These are phyloP conservation scores for Asterella californica DNA, from an alignment of 225 moss, liverwort and hornwort species.

Conservation along the genomic window DNA sequence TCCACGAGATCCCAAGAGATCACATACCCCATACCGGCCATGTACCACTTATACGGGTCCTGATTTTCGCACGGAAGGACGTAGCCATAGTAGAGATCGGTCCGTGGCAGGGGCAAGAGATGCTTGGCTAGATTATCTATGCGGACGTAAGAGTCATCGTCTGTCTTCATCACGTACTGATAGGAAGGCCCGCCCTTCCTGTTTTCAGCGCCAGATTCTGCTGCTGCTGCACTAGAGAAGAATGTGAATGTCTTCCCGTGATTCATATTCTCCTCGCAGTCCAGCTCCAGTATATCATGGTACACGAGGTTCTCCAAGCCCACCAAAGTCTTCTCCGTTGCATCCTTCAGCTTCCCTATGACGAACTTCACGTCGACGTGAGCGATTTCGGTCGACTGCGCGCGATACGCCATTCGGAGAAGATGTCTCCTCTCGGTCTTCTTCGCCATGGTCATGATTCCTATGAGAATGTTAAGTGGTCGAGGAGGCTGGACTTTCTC, in stretches of 20 bases:
- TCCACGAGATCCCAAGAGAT: slow-evolving; percentile 70
- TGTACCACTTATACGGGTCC: slow-evolving; percentile 51
- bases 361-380: slow-evolving; percentile 50
- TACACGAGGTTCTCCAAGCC: slow-evolving; percentile 48
- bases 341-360: slow-evolving; percentile 39
- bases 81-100: slow-evolving; percentile 68
- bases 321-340: slow-evolving; percentile 38
- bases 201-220: no score
- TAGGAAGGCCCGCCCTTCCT: slow-evolving; percentile 8
- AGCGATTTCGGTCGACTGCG: slow-evolving; percentile 45
- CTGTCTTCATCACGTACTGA: slow-evolving; percentile 81
- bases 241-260: slow-evolving; percentile 62
- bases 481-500: background rate
- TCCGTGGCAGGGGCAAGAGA: slow-evolving; percentile 39
- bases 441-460: slow-evolving; percentile 53
- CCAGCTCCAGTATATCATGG: slow-evolving; percentile 53
- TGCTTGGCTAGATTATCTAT: slow-evolving; percentile 58
- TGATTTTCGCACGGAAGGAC: slow-evolving; percentile 55
- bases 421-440: slow-evolving; percentile 61
- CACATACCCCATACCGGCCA: slow-evolving; percentile 82
- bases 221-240: slow-evolving; percentile 43
- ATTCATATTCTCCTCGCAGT: slow-evolving; percentile 71
- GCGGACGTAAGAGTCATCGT: slow-evolving; percentile 74
- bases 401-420: slow-evolving; percentile 60
- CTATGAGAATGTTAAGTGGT: slow-evolving; percentile 51